phyloP scores from a whole-genome alignment of 768 basidiomycete species.

The Trametes punicea region DNA sequence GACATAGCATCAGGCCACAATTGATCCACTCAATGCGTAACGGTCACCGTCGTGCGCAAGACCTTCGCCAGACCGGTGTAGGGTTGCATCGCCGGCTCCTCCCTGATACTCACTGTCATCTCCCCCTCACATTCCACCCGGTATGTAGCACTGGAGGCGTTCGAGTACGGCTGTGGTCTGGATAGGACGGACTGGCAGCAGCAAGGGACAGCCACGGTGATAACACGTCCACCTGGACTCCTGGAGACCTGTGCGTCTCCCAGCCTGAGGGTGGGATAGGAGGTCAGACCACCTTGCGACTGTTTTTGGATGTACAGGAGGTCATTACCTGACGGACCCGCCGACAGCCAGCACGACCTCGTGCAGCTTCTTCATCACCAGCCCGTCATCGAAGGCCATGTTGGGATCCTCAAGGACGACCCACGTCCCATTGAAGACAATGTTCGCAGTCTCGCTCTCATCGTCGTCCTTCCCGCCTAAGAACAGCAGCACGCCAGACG shows the following conservation, averaged over 20 bases:
- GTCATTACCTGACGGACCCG: neutral
- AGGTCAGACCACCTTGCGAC: neutral
- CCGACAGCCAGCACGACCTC: neutral
- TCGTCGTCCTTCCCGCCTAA: neutral
- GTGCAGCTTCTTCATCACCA: conserved; percentile 13
- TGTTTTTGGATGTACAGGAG: neutral
- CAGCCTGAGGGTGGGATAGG: neutral
- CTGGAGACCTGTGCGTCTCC: neutral
- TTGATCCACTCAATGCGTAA: neutral
- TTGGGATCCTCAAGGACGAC: neutral
- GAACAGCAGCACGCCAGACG: conserved; percentile 5
- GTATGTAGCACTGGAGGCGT: neutral
- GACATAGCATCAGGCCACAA: neutral
- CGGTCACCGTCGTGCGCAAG: neutral
- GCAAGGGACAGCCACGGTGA: conserved; percentile 11
- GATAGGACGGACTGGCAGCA: conserved; percentile 3
- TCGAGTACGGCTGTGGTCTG: neutral
- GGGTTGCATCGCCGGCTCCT: neutral
- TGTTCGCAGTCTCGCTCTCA: neutral
- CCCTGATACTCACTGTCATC: conserved; percentile 10
- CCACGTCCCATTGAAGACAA: conserved; percentile 13
- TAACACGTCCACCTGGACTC: neutral
- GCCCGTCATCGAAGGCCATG: conserved; percentile 3
- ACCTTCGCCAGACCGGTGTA: neutral
- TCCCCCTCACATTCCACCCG: conserved; percentile 5